Conservation (phyloP, 495 filamentous ascomycete genomes). For the Aspergillus asperescens region DNA sequence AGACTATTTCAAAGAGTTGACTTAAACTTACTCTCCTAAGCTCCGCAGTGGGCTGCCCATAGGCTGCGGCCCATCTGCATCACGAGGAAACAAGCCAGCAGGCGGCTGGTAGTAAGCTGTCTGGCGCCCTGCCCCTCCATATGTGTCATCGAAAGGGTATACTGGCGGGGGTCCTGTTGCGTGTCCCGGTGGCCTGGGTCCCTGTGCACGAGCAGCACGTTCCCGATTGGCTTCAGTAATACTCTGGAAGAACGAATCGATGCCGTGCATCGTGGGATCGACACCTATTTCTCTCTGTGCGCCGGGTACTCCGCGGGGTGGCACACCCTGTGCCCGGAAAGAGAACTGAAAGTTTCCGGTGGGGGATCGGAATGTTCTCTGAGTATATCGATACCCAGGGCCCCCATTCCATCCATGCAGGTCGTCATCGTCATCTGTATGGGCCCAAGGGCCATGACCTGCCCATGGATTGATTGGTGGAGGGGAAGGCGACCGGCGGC, state of each 20-base stretch:
- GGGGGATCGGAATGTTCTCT: constrained; percentile 45
- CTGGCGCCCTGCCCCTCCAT: constrained; percentile 1
- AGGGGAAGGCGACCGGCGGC: constrained; percentile 18
- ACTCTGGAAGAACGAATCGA: constrained; percentile 31
- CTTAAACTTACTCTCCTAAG: constrained; percentile 33
- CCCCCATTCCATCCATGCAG: constrained; percentile 13
- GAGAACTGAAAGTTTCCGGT: constrained; percentile 39
- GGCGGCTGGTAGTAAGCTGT: constrained; percentile 5
- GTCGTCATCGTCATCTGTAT: constrained; percentile 24
- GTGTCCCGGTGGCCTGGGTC: background rate
- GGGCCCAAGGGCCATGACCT: constrained; percentile 37
- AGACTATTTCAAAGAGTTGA: background rate
- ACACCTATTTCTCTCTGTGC: constrained; percentile 12
- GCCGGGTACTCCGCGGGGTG: constrained; percentile 17
- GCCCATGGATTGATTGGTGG: constrained; percentile 21
- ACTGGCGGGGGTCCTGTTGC: background rate
- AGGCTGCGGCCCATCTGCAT: constrained; percentile 32
- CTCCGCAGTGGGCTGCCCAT: constrained; percentile 22
- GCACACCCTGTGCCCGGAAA: constrained; percentile 24
- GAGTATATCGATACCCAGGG: constrained; percentile 29
- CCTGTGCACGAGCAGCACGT: constrained; percentile 1
- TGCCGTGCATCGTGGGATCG: constrained; percentile 24
- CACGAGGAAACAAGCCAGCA: constrained; percentile 30
- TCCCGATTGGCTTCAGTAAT: constrained; percentile 25
- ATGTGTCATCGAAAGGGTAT: constrained; percentile 1